These are phyloP conservation scores for Sutorius australiensis DNA, from an alignment of 768 basidiomycete genomes.

Conservation along the genomic window DNA sequence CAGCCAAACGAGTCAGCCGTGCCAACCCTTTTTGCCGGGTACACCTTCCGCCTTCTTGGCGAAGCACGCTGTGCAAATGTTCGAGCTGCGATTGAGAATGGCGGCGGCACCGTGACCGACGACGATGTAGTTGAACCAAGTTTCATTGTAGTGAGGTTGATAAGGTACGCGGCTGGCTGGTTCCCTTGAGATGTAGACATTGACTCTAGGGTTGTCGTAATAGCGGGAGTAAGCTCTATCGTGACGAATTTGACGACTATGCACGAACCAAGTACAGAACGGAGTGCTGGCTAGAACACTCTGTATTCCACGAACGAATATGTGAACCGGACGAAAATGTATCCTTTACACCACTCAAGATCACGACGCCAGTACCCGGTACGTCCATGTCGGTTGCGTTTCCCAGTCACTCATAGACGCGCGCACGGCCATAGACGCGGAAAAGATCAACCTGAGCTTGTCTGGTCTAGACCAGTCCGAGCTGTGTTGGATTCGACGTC, in stretches of 20 bases:
- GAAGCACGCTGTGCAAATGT: conserved; percentile 62
- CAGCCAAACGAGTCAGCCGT: neutral
- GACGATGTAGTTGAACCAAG: conserved; percentile 51
- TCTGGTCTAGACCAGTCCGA: conserved; percentile 77
- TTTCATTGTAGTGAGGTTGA: conserved; percentile 67
- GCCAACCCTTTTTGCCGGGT: conserved; percentile 48
- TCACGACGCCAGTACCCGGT: conserved; percentile 60
- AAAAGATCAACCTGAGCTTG: conserved; percentile 56
- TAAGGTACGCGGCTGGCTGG: conserved; percentile 47
- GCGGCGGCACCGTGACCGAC: conserved; percentile 46
- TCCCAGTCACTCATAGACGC: neutral
- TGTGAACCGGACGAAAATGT: conserved; percentile 65
- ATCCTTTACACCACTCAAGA: conserved; percentile 62
- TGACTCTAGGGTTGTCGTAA: neutral
- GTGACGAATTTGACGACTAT: conserved; percentile 46
- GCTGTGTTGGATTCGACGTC: conserved; percentile 51
- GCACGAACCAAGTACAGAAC: conserved; percentile 66
- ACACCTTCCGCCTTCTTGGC: conserved; percentile 57
- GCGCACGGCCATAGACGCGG: conserved; percentile 43
- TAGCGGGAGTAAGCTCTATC: conserved; percentile 70
- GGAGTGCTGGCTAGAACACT: conserved; percentile 92
- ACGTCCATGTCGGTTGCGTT: neutral
- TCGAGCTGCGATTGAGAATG: conserved; percentile 55
- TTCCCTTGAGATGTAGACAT: neutral
- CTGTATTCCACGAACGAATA: conserved; percentile 71